Base-by-base conservation (phyloP, 2,329 filamentous ascomycete species). In the Neoscytalidium dimidiatum region DNA sequence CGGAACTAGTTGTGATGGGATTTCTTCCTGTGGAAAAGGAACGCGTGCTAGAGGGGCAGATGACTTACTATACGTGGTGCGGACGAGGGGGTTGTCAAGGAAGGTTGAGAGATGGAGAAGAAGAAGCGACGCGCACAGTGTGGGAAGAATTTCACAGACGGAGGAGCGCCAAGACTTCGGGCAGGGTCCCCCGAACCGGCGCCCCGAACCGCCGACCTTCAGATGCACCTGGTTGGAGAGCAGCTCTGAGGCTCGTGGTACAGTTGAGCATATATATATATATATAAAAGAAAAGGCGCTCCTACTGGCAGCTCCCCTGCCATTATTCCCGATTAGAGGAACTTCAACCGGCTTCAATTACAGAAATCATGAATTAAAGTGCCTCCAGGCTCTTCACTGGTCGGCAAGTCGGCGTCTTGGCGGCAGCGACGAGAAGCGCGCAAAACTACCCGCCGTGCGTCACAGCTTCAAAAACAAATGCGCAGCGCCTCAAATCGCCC, bases 1-100 rank as follows among this genome's bases (percentile, higher is more conserved):
- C 80, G 77, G 80, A 84, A 84, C 81, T 76, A 74, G 75, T 80
- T 83, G 82, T 82, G 79, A 78, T 79, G 76, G 76, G 73, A 73
- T 82, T 82, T 83, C 82, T 75, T 84, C 82, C 83, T 83, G 69
- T 68, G 72, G 73, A 72, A 29, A 21, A 13, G 58, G 41, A 4
- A 43, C 66, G 46, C 44, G 41, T 13, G 48, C 43, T 43, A 38
- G 33, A 26, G 23, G 51, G 19, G n/a, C 29, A 14, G 11, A 21
- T n/a, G 17, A 52, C 63, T 61, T 65, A 65, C 63, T 28, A 33
- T 26, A 28, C 11, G 21, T 26, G 33, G 11, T 41, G 46, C 26
- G 23, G 29, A 44, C 31, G 38, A 13, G n/a, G 49, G 29, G 46
- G 48, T 44, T 17, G 48, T 11, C 4, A 28, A 23, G 9, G 61